phyloP scores from a whole-genome alignment of 352 stramenopile genomes.

The Phytophthora pinifolia region DNA sequence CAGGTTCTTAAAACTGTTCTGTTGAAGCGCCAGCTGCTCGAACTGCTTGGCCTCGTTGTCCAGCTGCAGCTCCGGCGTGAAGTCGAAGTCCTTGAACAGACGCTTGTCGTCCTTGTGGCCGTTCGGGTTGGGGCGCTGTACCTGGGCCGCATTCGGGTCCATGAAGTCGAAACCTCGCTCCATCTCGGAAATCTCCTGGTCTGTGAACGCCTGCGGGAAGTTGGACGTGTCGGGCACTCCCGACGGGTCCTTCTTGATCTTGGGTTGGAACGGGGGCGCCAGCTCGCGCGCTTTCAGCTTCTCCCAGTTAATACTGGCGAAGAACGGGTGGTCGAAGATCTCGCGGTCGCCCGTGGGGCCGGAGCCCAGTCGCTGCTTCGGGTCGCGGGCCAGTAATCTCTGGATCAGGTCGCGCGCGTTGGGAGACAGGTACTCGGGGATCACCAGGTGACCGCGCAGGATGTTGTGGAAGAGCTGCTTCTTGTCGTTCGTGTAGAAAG shows the following conservation, averaged over 20 bases:
- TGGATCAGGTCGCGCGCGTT: slow-evolving; percentile 81
- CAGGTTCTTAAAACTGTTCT: slow-evolving; percentile 86
- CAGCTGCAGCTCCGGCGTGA: slow-evolving; percentile 78
- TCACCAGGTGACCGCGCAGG: slow-evolving; percentile 75
- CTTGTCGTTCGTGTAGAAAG: slow-evolving; percentile 89
- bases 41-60: slow-evolving; percentile 86
- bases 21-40: slow-evolving; percentile 76
- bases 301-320: slow-evolving; percentile 83
- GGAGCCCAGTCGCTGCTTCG: slow-evolving; percentile 78
- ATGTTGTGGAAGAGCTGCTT: slow-evolving; percentile 92
- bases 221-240: slow-evolving; percentile 83
- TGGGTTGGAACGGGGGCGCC: slow-evolving; percentile 80
- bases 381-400: slow-evolving; percentile 75
- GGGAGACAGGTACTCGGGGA: slow-evolving; percentile 75
- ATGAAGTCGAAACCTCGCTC: slow-evolving; percentile 75
- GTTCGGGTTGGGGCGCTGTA: slow-evolving; percentile 54
- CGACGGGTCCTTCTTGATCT: slow-evolving; percentile 72
- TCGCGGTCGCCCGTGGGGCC: slow-evolving; percentile 74
- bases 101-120: slow-evolving; percentile 72
- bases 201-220: slow-evolving; percentile 85
- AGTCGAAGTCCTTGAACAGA: slow-evolving; percentile 88
- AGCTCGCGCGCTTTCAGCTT: slow-evolving; percentile 80
- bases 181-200: slow-evolving; percentile 87
- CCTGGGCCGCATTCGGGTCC: slow-evolving; percentile 56
- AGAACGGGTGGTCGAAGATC: slow-evolving; percentile 88